Percentiles rank a stretch among this genome's conserved stretches.
These are phyloP conservation scores for Tolypocladium paradoxum DNA, from an alignment of 2,329 filamentous ascomycete species.

Conservation along the genomic window DNA sequence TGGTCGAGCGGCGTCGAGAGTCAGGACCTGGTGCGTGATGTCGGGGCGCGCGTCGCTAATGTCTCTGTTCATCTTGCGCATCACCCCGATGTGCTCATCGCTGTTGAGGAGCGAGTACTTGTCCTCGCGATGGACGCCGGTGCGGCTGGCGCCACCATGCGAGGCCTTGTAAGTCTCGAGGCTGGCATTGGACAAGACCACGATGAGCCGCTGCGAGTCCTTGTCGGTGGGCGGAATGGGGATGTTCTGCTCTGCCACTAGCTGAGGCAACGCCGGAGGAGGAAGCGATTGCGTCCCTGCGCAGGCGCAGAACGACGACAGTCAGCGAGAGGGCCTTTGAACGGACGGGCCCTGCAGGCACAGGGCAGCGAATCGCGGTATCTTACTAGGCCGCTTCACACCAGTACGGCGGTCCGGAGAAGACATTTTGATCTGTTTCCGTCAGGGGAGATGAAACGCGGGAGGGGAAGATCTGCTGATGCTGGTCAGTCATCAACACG, in stretches of 20 bases:
- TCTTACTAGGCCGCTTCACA: constrained; percentile 33
- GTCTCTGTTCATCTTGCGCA: constrained; percentile 99
- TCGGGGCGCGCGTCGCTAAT: constrained; percentile 96
- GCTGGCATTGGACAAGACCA: constrained; percentile 93
- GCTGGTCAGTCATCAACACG: neutral
- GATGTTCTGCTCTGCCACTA: constrained; percentile 85
- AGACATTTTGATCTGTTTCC: constrained; percentile 19
- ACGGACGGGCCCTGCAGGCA: neutral
- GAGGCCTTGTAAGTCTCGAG: constrained; percentile 95
- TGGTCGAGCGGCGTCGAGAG: constrained; percentile 9
- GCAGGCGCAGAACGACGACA: neutral
- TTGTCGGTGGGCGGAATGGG: constrained; percentile 81
- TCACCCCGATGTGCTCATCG: constrained; percentile 96
- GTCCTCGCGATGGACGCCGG: constrained; percentile 64
- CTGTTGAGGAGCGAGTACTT: constrained; percentile 98
- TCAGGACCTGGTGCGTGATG: constrained; percentile 86
- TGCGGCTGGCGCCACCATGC: constrained; percentile 55
- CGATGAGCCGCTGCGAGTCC: constrained; percentile 81
- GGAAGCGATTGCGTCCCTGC: constrained; percentile 88
- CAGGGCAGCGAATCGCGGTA: neutral
- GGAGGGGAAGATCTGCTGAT: neutral
- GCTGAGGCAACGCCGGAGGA: constrained; percentile 77
- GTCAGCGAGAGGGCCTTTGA: neutral
- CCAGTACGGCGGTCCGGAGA: constrained; percentile 29
- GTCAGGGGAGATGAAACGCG: neutral